Conservation (phyloP, 305 asterid species). For the Petunia hybrid region DNA sequence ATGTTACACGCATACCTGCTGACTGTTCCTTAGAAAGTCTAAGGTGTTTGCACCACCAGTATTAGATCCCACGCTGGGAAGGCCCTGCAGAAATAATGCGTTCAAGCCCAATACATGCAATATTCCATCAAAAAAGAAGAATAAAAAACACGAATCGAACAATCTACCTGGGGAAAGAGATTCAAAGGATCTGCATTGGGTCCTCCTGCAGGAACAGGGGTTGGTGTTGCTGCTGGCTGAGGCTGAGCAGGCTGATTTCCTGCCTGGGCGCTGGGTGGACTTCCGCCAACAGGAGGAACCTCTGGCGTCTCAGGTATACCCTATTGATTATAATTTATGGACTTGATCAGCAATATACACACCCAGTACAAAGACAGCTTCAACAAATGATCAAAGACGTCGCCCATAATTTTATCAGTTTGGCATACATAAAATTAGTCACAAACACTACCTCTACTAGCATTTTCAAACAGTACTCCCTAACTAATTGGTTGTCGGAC, state of each 20-base stretch:
- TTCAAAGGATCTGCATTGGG: constrained; percentile 87
- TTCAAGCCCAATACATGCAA: constrained; percentile 16
- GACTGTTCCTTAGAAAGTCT: constrained; percentile 85
- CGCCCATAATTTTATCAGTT: too few relatives aligned
- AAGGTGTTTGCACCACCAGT: constrained; percentile 71
- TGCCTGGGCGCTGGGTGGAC: constrained; percentile 36
- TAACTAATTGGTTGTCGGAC: not conserved
- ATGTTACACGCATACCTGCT: constrained; percentile 58
- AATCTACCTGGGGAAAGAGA: constrained; percentile 85
- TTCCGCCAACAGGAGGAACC: constrained; percentile 50
- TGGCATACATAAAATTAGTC: constrained; percentile 1
- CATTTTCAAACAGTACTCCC: not conserved
- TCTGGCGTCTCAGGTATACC: constrained; percentile 85
- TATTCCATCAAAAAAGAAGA: constrained; percentile 10
- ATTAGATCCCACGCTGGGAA: constrained; percentile 69
- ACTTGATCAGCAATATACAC: constrained; percentile 13
- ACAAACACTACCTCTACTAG: constrained; percentile 1
- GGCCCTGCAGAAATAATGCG: constrained; percentile 51
- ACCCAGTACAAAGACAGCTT: not conserved
- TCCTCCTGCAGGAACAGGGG: constrained; percentile 60
- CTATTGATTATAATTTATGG: constrained; percentile 38
- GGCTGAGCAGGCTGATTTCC: constrained; percentile 54
- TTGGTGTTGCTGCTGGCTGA: constrained; percentile 61
- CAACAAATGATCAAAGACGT: not conserved
- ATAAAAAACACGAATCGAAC: constrained; percentile 20